Percentiles rank a stretch among this genome's conserved stretches.
Evolutionary conservation across 495 filamentous ascomycete genomes (phyloP).

Genomic region (Aspergillus ellipticus): DNA sequence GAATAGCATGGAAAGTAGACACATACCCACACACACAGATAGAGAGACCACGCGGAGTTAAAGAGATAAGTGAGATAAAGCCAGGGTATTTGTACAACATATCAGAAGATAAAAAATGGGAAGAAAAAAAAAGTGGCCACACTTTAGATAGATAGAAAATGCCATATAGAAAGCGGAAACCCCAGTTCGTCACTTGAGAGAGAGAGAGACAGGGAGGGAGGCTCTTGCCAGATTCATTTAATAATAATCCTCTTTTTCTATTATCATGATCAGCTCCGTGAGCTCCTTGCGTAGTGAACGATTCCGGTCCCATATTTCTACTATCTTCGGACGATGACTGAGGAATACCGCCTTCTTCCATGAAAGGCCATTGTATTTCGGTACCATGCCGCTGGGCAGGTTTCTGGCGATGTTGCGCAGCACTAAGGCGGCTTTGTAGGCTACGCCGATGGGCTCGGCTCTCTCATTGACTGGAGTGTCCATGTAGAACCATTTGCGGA

Average conservation of each 20-base stretch:
- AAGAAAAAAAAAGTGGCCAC: conserved; percentile 16
- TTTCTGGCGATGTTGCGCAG: conserved; percentile 85
- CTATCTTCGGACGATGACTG: conserved; percentile 40
- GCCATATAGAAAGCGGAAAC: conserved; percentile 4
- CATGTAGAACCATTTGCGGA: conserved; percentile 44
- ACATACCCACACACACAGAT: no score
- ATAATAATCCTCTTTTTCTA: conserved; percentile 42
- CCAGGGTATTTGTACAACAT: conserved; percentile 26
- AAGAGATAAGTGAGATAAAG: conserved; percentile 8
- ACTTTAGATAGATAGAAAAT: conserved; percentile 14
- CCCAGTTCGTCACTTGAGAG: not conserved
- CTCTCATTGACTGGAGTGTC: conserved; percentile 79
- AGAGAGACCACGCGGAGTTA: conserved; percentile 6
- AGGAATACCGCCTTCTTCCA: conserved; percentile 44
- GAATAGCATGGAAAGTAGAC: not conserved
- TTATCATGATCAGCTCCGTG: conserved; percentile 44
- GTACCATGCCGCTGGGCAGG: conserved; percentile 44
- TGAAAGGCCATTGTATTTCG: conserved; percentile 30
- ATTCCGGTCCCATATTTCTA: conserved; percentile 43
- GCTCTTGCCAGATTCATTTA: conserved; percentile 6
- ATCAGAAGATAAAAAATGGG: not conserved
- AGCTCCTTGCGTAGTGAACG: conserved; percentile 41
- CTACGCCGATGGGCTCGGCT: conserved; percentile 76
- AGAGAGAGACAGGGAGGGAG: not conserved
- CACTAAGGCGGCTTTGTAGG: conserved; percentile 78